Percentiles rank a stretch among this genome's conserved stretches.
These are phyloP conservation scores for Scleroderma citrinum DNA, from an alignment of 768 basidiomycete genomes.

Conservation along the genomic window DNA sequence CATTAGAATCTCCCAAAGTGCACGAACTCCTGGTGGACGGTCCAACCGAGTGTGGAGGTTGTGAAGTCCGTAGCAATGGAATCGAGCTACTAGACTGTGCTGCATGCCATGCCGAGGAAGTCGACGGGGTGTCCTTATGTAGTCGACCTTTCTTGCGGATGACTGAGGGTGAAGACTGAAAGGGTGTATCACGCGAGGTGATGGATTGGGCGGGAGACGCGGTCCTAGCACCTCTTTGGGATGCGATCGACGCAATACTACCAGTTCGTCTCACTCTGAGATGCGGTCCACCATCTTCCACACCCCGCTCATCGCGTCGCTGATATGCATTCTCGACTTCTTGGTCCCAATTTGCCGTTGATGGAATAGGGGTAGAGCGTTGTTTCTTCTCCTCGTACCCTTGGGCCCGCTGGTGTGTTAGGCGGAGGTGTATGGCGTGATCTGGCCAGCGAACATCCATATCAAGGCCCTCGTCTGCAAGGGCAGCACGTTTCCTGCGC, in stretches of 20 bases:
- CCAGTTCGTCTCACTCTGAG: slow-evolving; percentile 17
- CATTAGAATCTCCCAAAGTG: not conserved
- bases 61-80: slow-evolving; percentile 4
- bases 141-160: slow-evolving; percentile 8
- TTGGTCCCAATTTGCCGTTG: slow-evolving; percentile 20
- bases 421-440: slow-evolving; percentile 38
- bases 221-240: slow-evolving; percentile 1
- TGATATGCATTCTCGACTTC: slow-evolving; percentile 18
- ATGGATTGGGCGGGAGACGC: slow-evolving; percentile 10
- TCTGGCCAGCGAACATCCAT: slow-evolving; percentile 36
- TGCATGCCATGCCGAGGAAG: slow-evolving; percentile 8
- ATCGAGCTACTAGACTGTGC: not conserved
- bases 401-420: slow-evolving; percentile 39
- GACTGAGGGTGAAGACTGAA: slow-evolving; percentile 9
- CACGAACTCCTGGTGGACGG: slow-evolving; percentile 5
- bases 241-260: slow-evolving; percentile 5
- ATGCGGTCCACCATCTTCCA: slow-evolving; percentile 15
- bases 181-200: slow-evolving; percentile 6
- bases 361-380: slow-evolving; percentile 2
- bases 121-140: slow-evolving; percentile 2
- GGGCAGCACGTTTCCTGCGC: slow-evolving; percentile 19
- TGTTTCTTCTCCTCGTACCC: slow-evolving; percentile 41
- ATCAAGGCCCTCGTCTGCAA: slow-evolving; percentile 29
- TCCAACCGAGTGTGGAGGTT: slow-evolving; percentile 11
- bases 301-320: slow-evolving; percentile 22